These are phyloP conservation scores for Aspergillus bombycis DNA, from an alignment of 2,329 filamentous ascomycete species.

Conservation along the genomic window DNA sequence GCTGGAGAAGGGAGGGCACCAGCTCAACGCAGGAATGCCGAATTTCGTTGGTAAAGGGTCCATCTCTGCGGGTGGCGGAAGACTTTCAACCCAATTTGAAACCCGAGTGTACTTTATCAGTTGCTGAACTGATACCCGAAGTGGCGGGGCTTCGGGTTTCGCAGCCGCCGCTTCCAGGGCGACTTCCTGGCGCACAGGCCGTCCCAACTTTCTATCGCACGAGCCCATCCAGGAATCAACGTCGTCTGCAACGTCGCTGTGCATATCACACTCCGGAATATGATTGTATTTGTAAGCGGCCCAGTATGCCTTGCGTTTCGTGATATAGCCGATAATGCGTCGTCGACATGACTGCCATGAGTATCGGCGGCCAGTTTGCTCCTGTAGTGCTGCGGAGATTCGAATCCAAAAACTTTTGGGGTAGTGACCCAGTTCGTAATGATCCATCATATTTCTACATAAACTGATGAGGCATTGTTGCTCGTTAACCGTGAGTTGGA, in stretches of 20 bases:
- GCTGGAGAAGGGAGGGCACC: not conserved
- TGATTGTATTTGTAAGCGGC: constrained; percentile 3
- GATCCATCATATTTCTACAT: constrained; percentile 20
- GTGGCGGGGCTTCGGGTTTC: constrained; percentile 6
- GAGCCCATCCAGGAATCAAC: constrained; percentile 21
- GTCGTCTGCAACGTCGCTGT: constrained; percentile 7
- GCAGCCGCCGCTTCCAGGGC: not conserved
- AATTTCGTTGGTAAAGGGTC: constrained; percentile 7
- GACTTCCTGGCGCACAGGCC: constrained; percentile 3
- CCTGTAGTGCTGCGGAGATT: constrained; percentile 20
- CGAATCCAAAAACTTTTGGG: constrained; percentile 28
- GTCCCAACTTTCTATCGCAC: constrained; percentile 1
- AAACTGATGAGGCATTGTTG: constrained; percentile 22
- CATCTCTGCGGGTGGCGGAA: constrained; percentile 17
- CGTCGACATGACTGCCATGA: constrained; percentile 35
- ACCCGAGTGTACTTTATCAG: constrained; percentile 14
- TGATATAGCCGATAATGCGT: constrained; percentile 23
- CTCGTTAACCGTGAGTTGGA: constrained; percentile 18
- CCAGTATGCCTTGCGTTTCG: constrained; percentile 17
- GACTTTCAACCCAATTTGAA: constrained; percentile 14
- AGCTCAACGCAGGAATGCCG: not conserved
- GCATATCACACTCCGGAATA: constrained; percentile 7
- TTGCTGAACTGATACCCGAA: constrained; percentile 6
- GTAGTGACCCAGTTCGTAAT: constrained; percentile 17
- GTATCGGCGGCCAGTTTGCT: constrained; percentile 26